Evolutionary conservation across 2,329 filamentous ascomycete genomes (phyloP).

Genomic region (Pestalotiopsis sp.): DNA sequence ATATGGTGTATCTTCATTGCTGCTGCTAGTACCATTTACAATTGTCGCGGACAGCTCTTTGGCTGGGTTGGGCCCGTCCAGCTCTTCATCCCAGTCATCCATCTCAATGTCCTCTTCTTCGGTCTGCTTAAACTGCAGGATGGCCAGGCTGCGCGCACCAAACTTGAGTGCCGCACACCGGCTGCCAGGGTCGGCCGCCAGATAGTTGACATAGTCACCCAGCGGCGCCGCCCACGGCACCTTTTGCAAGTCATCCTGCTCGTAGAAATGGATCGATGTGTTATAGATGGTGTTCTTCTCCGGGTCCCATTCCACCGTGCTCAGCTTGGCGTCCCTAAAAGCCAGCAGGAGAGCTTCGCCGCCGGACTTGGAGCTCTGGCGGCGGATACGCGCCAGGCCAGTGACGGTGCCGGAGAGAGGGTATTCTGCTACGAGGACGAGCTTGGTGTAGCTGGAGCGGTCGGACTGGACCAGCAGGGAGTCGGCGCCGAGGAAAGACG

Average conservation of each 20-base stretch:
- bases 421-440: conserved; percentile 85
- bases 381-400: conserved; percentile 78
- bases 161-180: conserved; percentile 95
- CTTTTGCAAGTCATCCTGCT: conserved; percentile 84
- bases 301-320: conserved; percentile 91
- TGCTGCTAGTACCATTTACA: conserved; percentile 46
- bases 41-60: conserved; percentile 46
- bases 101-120: conserved; percentile 83
- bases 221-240: conserved; percentile 81
- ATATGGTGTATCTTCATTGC: conserved; percentile 72
- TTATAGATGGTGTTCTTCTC: conserved; percentile 79
- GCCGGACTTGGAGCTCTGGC: conserved; percentile 72
- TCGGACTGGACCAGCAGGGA: conserved; percentile 64
- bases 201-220: conserved; percentile 75
- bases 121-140: conserved; percentile 85
- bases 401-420: conserved; percentile 82
- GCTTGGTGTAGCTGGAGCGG: conserved; percentile 69
- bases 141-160: conserved; percentile 84
- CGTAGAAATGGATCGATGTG: conserved; percentile 96
- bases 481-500: conserved; percentile 68
- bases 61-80: conserved; percentile 68
- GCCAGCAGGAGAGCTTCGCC: conserved; percentile 84
- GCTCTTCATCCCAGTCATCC: conserved; percentile 85
- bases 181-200: conserved; percentile 88
- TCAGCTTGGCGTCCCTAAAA: conserved; percentile 89